Evolutionary conservation across 805 yeast species (phyloP), one percentile per base, ranked within the genome.

Genomic region (Naumovozyma castellii): DNA sequence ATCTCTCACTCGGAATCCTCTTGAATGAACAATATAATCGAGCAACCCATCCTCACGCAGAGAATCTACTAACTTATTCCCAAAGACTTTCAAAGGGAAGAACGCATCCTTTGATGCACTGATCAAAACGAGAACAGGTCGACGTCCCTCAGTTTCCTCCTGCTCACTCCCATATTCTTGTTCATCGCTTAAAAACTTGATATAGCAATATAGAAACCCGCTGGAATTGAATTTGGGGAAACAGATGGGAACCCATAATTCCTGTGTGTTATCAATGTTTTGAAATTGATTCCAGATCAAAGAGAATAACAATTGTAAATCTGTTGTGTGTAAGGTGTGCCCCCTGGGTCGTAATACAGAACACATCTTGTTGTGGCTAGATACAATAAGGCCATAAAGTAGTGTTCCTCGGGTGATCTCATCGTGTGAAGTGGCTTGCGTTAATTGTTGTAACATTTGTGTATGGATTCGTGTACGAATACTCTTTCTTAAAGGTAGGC

Each of bases 171-270:
- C 15, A 13, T n/a, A n/a, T n/a, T n/a, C n/a, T n/a, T n/a, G n/a
- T n/a, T 22, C 35, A 17, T 60, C 62, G 14, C 65, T 56, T 35
- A 80, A 55, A 47, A 78, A 77, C 42, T 77, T 78, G 34, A 87
- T 82, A 52, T 82, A 85, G 10, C 86, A 78, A 54, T 92, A 84
- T 4, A 90, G 62, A 52, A 88, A 92, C 8, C 98, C 98, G 46
- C 78, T 78, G 2, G 85, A 65, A 54, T 92, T 90, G 66, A 90
- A 90, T 49, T 83, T 77, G 0, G 97, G 95, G 57, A 90, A 69
- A 59, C 98, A 90, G 0, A 90, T 69, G 0, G 98, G 98, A 10
- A 84, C 74, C 97, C 97, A 92, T 42, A 86, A 75, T 53, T 88
- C 96, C 48, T 83, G 83, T 41, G 68, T 65, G 14, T 57, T 59